phyloP scores from a whole-genome alignment of 2,329 filamentous ascomycete species.

The Alternaria panax region DNA sequence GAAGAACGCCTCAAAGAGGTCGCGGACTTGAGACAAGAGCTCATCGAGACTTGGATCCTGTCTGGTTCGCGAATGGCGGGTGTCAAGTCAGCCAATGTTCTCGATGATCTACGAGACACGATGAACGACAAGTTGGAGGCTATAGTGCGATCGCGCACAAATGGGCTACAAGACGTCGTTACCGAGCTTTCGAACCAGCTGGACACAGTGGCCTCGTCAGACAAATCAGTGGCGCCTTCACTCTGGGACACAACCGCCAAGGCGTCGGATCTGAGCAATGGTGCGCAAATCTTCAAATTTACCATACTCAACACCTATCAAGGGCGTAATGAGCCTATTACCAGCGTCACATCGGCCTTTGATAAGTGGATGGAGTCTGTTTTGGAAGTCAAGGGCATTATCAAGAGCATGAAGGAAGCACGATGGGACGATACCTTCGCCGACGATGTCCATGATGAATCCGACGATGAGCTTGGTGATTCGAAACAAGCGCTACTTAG shows the following conservation, averaged over 20 bases:
- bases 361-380: conserved; percentile 76
- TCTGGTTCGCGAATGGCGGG: conserved; percentile 70
- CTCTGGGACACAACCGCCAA: conserved; percentile 74
- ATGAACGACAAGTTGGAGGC: conserved; percentile 73
- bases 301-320: conserved; percentile 73
- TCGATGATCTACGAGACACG: conserved; percentile 71
- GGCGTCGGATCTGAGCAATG: conserved; percentile 69
- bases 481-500: conserved; percentile 72
- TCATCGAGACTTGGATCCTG: conserved; percentile 78
- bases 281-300: conserved; percentile 72
- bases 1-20: conserved; percentile 73
- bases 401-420: conserved; percentile 70
- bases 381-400: conserved; percentile 68
- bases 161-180: conserved; percentile 70
- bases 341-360: conserved; percentile 69
- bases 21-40: conserved; percentile 71
- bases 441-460: conserved; percentile 73
- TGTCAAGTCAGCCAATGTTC: conserved; percentile 71
- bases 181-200: conserved; percentile 69
- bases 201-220: conserved; percentile 61
- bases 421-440: conserved; percentile 79
- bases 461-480: conserved; percentile 75
- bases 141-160: conserved; percentile 69
- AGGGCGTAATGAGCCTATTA: conserved; percentile 73
- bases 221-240: conserved; percentile 54